Base-by-base conservation (phyloP, 2,329 filamentous ascomycete species). In the Aspergillus ruber region DNA sequence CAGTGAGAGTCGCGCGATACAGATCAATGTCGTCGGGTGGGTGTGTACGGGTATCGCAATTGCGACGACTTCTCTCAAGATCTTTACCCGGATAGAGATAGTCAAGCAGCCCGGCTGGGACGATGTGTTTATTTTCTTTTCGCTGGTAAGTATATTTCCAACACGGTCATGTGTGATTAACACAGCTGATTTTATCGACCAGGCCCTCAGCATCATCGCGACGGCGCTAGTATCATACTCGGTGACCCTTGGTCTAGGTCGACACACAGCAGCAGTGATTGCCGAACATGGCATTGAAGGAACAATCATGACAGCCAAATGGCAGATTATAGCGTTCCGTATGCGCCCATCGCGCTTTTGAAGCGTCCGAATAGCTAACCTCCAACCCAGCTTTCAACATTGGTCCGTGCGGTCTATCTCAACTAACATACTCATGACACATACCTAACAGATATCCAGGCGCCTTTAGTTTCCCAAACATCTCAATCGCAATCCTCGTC, bases 81-180 rank as follows among this genome's bases (percentile, higher is more conserved):
- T 63, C 2, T 53, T 59, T 38, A 44, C 52, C 2, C 53, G 57
- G 9, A 46, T 51, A 3, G 49, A 50, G 8, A 47, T 57, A 6
- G 25, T 32, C n/a, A 56, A 56, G 20, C 33, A 41, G 4, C 21
- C 55, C 6, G 60, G 59, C 15, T 63, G 60, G 59, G 60, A 62
- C 53, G 60, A 62, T 42, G 59, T 62, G 39, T 60, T 63, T 27
- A 63, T 63, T 20, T 58, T 61, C 35, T 51, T 60, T 15, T 60
- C 60, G 1, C 20, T 61, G 53, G 60, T 63, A 46, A 38, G 43
- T 43, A 7, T n/a, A 33, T 6, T n/a, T n/a, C n/a, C n/a, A n/a
- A n/a, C n/a, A n/a, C n/a, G n/a, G n/a, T n/a, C n/a, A n/a, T n/a
- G n/a, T n/a, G n/a, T n/a, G n/a, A n/a, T n/a, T n/a, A n/a, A n/a